Evolutionary conservation across 2,329 filamentous ascomycete genomes (phyloP), one percentile per base, ranked within the genome.

Genomic region (Exophiala sp.): DNA sequence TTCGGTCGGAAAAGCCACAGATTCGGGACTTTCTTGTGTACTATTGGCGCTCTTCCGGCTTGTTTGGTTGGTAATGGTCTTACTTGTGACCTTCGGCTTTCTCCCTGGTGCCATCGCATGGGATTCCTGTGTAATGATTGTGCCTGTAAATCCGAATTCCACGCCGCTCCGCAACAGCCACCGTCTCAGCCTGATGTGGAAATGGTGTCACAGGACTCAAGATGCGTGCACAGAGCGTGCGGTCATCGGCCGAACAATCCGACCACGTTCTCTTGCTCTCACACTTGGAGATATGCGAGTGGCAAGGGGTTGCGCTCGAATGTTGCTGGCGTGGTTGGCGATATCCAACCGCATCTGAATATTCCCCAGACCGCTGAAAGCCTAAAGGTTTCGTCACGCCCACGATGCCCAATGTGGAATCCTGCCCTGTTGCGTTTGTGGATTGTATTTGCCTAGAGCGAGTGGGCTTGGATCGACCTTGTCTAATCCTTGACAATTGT

Each of bases 1-100:
- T 34, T 75, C 68, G 6, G 75, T 39, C 1, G 78, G 73, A 14
- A 80, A 46, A 35, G 30, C 27, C 35, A 41, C 39, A 57, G 37
- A 9, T 35, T 45, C 21, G 40, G 40, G 43, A 43, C 18, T 40
- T 35, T 49, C 44, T 40, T 39, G 51, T 45, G 35, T 23, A 40
- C 21, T 39, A 18, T 45, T 40, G 47, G 23, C 24, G 34, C n/a
- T 10, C 32, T 39, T 43, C n/a, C 32, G 32, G 22, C 41, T 13
- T 10, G 21, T 22, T 18, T 50, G 41, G n/a, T 30, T 44, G 41
- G 40, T 16, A 16, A 18, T 41, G 18, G 41, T 34, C 40, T 16
- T 40, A 40, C 40, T 40, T 43, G 41, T 2, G 7, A 23, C 52
- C 34, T 49, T 52, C 24, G 45, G 48, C 27, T 52, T 48, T 39